Base-by-base conservation (phyloP, 176 grass and related monocot species). In the Pharus latifolius region DNA sequence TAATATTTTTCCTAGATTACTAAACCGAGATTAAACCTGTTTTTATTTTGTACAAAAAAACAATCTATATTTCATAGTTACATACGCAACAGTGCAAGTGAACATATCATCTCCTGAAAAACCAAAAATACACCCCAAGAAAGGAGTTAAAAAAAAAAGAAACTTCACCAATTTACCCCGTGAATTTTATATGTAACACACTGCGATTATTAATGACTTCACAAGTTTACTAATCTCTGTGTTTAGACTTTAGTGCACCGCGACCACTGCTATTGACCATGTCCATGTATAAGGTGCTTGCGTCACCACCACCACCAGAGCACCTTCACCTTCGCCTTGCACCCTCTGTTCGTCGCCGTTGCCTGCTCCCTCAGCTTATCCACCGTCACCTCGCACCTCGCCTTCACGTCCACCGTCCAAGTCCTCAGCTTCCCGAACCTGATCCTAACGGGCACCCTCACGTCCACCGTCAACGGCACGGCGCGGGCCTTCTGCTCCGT, bases 401-500 rank as follows among this genome's bases (percentile, higher is more conserved):
- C 86, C 81, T 69, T 88, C 19, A 83, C 87, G n/a, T 71, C 57
- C 19, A 98, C 63, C 40, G 78, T 82, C 94, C 89, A 98, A 9
- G 86, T 82, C 57, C 76, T 81, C 1, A 98, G 23, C 49, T 69
- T 60, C 2, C 90, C 80, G 20, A 90, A 71, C 29, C 81, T 85
- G 10, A 90, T 55, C 19, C 74, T 60, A 10, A 93, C 84, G 1
- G 78, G 84, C 10, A 90, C 73, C 34, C 16, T 18, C 0, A 59
- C 62, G 42, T 88, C 70, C 45, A 94, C 52, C 40, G 30, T 56
- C 47, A 94, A 37, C 37, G 84, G 76, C 75, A 98, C 84, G 33
- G 73, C 69, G 61, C 81, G 46, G 13, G 33, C 33, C 0, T 38
- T 65, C 44, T 67, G 40, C 28, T 83, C 86, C n/a, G 9, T 17